phyloP scores from a whole-genome alignment of 352 stramenopile genomes.

The Globisporangium sylvaticum region DNA sequence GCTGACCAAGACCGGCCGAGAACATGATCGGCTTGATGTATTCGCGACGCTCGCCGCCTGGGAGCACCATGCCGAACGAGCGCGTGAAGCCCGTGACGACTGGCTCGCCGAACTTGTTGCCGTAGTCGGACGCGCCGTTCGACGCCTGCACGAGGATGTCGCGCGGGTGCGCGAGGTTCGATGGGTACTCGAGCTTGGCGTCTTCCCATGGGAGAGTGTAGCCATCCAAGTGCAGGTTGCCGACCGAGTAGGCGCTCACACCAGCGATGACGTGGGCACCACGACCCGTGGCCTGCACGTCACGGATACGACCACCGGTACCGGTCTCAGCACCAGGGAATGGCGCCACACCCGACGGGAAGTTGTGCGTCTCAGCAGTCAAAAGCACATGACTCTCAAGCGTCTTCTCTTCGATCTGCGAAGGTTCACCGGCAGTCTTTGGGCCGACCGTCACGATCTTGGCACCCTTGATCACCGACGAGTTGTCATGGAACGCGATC shows the following conservation, averaged over 20 bases:
- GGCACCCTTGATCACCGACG: constrained; percentile 94
- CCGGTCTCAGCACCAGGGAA: constrained; percentile 96
- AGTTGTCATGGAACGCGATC: constrained; percentile 99
- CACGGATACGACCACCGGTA: constrained; percentile 96
- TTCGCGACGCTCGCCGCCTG: constrained; percentile 94
- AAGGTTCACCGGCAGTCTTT: constrained; percentile 59
- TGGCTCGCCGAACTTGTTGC: constrained; percentile 99
- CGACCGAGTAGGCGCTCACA: constrained; percentile 84
- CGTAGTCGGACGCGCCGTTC: constrained; percentile 99
- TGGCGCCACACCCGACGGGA: constrained; percentile 94
- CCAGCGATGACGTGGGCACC: constrained; percentile 95
- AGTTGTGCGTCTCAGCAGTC: constrained; percentile 99
- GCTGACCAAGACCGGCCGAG: constrained; percentile 94
- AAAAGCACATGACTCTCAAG: constrained; percentile 94
- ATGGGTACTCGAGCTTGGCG: constrained; percentile 87
- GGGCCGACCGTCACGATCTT: constrained; percentile 85
- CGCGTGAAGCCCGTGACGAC: constrained; percentile 97
- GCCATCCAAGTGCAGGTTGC: constrained; percentile 95
- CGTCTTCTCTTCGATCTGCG: constrained; percentile 51
- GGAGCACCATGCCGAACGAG: constrained; percentile 95
- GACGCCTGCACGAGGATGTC: constrained; percentile 97
- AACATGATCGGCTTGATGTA: constrained; percentile 99
- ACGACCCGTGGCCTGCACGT: constrained; percentile 97
- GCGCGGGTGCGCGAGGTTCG: constrained; percentile 86
- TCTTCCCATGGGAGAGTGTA: constrained; percentile 98